These are phyloP conservation scores for Phyllosticta paracitricarpa DNA, from an alignment of 2,329 filamentous ascomycete species.

Conservation along the genomic window DNA sequence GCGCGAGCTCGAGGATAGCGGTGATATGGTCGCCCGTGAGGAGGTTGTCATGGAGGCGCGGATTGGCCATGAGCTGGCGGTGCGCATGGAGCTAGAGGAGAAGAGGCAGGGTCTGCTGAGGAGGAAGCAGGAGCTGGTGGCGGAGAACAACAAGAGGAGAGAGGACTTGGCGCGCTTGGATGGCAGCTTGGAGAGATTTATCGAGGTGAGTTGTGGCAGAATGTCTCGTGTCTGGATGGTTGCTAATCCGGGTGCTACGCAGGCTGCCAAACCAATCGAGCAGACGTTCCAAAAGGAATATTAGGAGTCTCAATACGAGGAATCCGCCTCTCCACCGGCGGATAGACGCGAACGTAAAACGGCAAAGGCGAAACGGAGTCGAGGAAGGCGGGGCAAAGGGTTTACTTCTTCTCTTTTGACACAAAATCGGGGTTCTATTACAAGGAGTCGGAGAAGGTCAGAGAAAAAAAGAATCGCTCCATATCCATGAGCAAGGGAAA, in stretches of 20 bases:
- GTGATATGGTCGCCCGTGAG: conserved; percentile 71
- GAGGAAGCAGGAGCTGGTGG: conserved; percentile 58
- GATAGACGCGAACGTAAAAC: not conserved
- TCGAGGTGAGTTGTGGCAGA: conserved; percentile 52
- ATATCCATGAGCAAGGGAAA: not conserved
- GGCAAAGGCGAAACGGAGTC: not conserved
- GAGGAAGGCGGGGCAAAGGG: too few relatives aligned
- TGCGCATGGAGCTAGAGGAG: conserved; percentile 77
- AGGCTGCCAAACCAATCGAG: conserved; percentile 83
- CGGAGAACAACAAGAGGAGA: conserved; percentile 83
- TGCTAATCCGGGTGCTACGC: conserved; percentile 5
- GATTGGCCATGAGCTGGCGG: conserved; percentile 80
- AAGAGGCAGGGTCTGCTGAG: conserved; percentile 56
- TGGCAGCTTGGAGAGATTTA: conserved; percentile 85
- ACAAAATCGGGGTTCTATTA: not conserved
- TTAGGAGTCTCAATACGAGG: conserved; percentile 4
- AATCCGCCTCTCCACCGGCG: too few relatives aligned
- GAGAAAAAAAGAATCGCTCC: too few relatives aligned
- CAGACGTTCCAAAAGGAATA: conserved; percentile 71
- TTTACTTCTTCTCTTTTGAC: too few relatives aligned
- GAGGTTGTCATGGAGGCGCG: conserved; percentile 87
- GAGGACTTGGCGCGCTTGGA: conserved; percentile 88
- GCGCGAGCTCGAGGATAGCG: conserved; percentile 82
- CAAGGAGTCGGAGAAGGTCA: not conserved
- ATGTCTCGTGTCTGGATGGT: not conserved